Evolutionary conservation across 768 basidiomycete genomes (phyloP).

Genomic region (Kwoniella heveanensis): DNA sequence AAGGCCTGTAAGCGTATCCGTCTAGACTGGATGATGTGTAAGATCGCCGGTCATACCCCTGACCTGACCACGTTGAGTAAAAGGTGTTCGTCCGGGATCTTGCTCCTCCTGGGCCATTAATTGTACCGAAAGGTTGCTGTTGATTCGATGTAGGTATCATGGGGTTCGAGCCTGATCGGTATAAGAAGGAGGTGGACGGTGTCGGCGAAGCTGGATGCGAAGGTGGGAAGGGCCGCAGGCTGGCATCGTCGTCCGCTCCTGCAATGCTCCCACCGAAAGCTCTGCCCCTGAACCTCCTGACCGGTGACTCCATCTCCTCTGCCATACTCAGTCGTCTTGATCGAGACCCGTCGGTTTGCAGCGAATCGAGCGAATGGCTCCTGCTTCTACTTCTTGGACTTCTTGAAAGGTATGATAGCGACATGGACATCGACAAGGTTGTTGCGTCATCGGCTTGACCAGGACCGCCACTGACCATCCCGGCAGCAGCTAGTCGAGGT

Average conservation of each 20-base stretch:
- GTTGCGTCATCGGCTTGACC: slow-evolving; percentile 9
- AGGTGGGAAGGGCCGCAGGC: slow-evolving; percentile 83
- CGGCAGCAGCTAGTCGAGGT: slow-evolving; percentile 7
- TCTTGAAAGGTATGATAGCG: slow-evolving; percentile 13
- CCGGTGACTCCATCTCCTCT: not conserved
- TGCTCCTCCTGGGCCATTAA: slow-evolving; percentile 1
- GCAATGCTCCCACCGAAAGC: slow-evolving; percentile 2
- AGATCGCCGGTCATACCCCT: slow-evolving; percentile 3
- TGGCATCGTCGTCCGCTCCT: slow-evolving; percentile 87
- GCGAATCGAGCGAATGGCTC: slow-evolving; percentile 11
- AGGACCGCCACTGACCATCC: not conserved
- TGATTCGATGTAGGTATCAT: slow-evolving; percentile 2
- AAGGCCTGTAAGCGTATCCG: not conserved
- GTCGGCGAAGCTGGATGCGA: slow-evolving; percentile 84
- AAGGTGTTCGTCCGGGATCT: slow-evolving; percentile 30
- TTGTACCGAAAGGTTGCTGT: not conserved
- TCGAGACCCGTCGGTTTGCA: not conserved
- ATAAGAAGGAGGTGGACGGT: slow-evolving; percentile 66
- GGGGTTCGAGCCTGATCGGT: slow-evolving; percentile 23
- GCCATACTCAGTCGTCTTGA: not conserved
- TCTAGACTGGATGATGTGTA: slow-evolving; percentile 14
- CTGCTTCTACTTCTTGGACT: slow-evolving; percentile 6
- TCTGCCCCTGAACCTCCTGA: slow-evolving; percentile 14
- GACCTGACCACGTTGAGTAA: slow-evolving; percentile 20
- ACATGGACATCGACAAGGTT: slow-evolving; percentile 18